Evolutionary conservation across 148 eudicot genomes (phyloP).

Genomic region (Salicornia ramosissima): DNA sequence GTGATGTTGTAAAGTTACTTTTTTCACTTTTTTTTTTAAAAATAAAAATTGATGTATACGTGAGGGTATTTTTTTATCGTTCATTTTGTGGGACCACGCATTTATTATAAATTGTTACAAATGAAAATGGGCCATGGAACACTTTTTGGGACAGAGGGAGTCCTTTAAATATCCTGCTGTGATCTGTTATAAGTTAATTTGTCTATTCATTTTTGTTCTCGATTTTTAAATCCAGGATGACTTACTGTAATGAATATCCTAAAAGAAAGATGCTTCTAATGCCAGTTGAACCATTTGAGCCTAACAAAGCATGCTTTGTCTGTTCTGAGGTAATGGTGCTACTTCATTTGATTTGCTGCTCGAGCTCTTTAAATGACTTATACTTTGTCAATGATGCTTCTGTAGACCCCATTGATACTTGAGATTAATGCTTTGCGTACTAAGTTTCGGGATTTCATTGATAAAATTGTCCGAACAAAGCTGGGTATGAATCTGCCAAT

Average conservation of each 20-base stretch:
- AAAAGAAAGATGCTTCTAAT: slow-evolving; percentile 88
- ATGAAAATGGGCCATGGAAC: no score
- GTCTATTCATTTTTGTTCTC: not conserved
- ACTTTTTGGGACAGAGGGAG: no score
- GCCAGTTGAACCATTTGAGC: slow-evolving; percentile 94
- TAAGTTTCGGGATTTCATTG: slow-evolving; percentile 76
- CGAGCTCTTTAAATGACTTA: slow-evolving; percentile 3
- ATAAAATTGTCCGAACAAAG: slow-evolving; percentile 74
- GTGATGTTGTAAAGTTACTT: no score
- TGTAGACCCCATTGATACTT: slow-evolving; percentile 72
- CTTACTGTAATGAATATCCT: slow-evolving; percentile 83
- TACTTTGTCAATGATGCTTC: slow-evolving; percentile 18
- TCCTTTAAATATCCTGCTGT: not conserved
- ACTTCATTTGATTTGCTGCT: slow-evolving; percentile 6
- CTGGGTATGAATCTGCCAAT: slow-evolving; percentile 87
- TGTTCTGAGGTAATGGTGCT: slow-evolving; percentile 64
- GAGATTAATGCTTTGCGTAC: slow-evolving; percentile 76
- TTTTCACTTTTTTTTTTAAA: no score
- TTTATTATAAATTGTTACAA: no score
- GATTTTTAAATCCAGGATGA: slow-evolving; percentile 54
- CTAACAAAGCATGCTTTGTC: slow-evolving; percentile 80
- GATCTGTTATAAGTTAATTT: not conserved
- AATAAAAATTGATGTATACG: no score
- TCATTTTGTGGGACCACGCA: no score
- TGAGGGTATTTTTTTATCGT: no score